Evolutionary conservation across 345 rosid genomes (phyloP).

Genomic region (Psidium friedrichsthalianum): DNA sequence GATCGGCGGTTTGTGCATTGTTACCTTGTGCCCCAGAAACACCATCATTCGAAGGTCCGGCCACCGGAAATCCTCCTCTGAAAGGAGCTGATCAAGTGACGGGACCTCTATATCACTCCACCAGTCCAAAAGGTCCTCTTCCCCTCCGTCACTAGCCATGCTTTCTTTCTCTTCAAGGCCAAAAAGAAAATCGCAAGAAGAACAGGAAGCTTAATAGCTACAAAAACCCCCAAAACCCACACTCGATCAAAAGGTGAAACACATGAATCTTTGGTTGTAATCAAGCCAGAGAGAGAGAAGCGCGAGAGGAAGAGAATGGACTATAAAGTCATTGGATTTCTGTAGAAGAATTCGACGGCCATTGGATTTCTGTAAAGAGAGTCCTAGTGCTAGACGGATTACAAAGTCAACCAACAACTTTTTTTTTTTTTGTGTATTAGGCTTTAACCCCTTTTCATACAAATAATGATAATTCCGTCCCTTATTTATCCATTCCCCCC

Average conservation of each 20-base stretch:
- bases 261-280: neutral
- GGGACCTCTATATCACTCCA: neutral
- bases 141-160: neutral
- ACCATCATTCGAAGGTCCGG: neutral
- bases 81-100: neutral
- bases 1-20: neutral
- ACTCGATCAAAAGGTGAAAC: neutral
- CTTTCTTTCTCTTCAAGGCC: neutral
- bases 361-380: too few species aligned
- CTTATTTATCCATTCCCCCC: neutral
- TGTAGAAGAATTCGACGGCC: neutral
- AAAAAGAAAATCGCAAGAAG: neutral
- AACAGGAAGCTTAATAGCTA: neutral
- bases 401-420: too few species aligned
- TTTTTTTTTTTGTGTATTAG: neutral
- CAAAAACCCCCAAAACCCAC: neutral
- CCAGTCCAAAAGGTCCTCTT: neutral
- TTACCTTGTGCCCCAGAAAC: too few species aligned
- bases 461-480: neutral
- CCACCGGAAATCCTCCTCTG: neutral
- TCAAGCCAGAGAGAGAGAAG: too few species aligned
- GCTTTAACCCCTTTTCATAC: neutral
- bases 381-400: too few species aligned
- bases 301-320: neutral
- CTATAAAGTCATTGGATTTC: too few species aligned